These are phyloP conservation scores for Scheffersomyces amazonensis DNA, from an alignment of 805 yeast species.

Conservation along the genomic window DNA sequence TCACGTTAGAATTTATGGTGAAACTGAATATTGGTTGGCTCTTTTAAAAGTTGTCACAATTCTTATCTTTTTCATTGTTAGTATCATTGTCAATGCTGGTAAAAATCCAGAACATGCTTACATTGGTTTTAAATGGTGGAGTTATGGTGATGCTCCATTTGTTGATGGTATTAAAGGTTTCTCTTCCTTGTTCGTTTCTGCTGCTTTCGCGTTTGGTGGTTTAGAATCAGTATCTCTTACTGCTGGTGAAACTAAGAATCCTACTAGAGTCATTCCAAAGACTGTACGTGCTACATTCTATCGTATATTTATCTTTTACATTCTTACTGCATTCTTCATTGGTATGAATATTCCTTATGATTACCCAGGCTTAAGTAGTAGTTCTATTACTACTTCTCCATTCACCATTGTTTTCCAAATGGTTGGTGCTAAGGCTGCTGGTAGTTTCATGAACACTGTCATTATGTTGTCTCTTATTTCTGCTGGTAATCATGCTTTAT, in stretches of 20 bases:
- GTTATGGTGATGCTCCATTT: constrained; percentile 50
- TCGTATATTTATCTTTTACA: constrained; percentile 32
- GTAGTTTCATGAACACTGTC: constrained; percentile 50
- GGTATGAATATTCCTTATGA: constrained; percentile 42
- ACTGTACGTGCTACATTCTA: constrained; percentile 29
- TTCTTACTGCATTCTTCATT: constrained; percentile 38
- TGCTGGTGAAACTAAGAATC: constrained; percentile 32
- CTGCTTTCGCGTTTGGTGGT: constrained; percentile 53
- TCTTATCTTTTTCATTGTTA: constrained; percentile 52
- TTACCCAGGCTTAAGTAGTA: constrained; percentile 28
- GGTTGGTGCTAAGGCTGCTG: constrained; percentile 41
- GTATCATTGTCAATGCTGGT: constrained; percentile 57
- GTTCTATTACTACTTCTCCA: constrained; percentile 32
- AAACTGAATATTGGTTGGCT: constrained; percentile 39
- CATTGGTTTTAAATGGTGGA: constrained; percentile 43
- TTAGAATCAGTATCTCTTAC: constrained; percentile 37
- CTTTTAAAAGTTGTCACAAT: constrained; percentile 48
- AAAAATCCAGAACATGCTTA: constrained; percentile 45
- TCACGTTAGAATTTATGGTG: constrained; percentile 40
- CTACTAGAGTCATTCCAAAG: constrained; percentile 26
- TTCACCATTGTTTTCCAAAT: constrained; percentile 42
- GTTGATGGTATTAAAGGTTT: constrained; percentile 52
- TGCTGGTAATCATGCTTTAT: constrained; percentile 54
- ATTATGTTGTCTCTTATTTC: constrained; percentile 54
- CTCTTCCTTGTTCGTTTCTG: constrained; percentile 48